These are phyloP conservation scores for Chlamydomonas sp. DNA, from an alignment of 139 green algal species.

Conservation along the genomic window DNA sequence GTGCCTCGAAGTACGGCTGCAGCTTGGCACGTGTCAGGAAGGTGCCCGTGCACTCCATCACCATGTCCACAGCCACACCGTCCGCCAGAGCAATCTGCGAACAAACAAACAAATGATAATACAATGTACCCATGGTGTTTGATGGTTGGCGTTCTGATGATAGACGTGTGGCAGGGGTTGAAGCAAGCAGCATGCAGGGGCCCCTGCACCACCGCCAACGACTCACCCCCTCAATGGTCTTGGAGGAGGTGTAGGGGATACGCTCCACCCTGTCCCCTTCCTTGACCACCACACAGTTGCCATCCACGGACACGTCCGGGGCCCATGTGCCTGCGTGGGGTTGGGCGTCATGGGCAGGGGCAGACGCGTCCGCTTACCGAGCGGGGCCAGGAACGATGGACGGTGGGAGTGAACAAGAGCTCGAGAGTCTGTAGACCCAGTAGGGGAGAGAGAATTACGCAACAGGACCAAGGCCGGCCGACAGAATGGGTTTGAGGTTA, in stretches of 20 bases:
- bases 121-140: too few relatives aligned
- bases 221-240: constrained; percentile 26
- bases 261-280: constrained; percentile 40
- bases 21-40: constrained; percentile 72
- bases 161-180: too few relatives aligned
- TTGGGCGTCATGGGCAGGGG: neutral
- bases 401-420: neutral
- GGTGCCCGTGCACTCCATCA: constrained; percentile 78
- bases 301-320: constrained; percentile 58
- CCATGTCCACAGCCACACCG: constrained; percentile 53
- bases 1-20: constrained; percentile 75
- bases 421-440: too few relatives aligned
- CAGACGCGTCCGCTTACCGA: too few relatives aligned
- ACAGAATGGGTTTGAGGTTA: too few relatives aligned
- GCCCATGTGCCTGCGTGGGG: constrained; percentile 57
- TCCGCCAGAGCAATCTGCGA: constrained; percentile 7
- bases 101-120: too few relatives aligned
- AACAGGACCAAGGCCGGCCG: too few relatives aligned
- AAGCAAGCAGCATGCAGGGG: too few relatives aligned
- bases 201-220: neutral
- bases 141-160: too few relatives aligned
- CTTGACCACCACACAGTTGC: constrained; percentile 61
- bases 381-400: neutral
- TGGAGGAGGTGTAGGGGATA: constrained; percentile 61
- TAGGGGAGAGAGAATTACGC: too few relatives aligned